Conservation (phyloP, 352 stramenopile genomes). For the Pythium grandisporangium region DNA sequence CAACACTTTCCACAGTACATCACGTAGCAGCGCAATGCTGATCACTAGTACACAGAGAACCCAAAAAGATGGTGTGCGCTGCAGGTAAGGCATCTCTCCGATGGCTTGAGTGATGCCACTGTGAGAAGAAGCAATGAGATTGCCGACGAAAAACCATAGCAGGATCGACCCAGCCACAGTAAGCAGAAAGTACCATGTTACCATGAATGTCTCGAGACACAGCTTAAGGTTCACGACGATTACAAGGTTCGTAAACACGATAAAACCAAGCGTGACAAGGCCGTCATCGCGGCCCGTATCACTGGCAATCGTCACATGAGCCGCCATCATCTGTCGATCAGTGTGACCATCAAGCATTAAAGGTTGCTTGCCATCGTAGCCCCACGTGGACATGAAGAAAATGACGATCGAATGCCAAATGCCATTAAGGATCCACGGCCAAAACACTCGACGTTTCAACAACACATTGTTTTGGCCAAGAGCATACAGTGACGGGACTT, state of each 20-base stretch:
- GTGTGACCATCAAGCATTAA: constrained; percentile 16
- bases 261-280: constrained; percentile 57
- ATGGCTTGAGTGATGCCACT: constrained; percentile 45
- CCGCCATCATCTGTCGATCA: constrained; percentile 4
- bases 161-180: constrained; percentile 41
- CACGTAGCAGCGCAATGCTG: constrained; percentile 49
- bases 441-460: constrained; percentile 54
- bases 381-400: constrained; percentile 72
- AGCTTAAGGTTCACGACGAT: constrained; percentile 73
- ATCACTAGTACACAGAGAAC: constrained; percentile 46
- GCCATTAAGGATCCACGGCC: constrained; percentile 77
- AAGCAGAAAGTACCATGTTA: constrained; percentile 66
- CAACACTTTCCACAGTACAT: constrained; percentile 66
- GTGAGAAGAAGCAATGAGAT: constrained; percentile 40
- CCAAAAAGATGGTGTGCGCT: constrained; percentile 50
- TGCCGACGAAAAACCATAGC: constrained; percentile 57
- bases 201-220: constrained; percentile 58
- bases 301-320: constrained; percentile 23
- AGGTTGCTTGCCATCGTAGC: constrained; percentile 34
- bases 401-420: constrained; percentile 77
- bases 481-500: constrained; percentile 58
- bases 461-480: constrained; percentile 65
- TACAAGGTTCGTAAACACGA: constrained; percentile 77
- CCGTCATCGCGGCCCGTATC: constrained; percentile 36
- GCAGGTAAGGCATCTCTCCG: constrained; percentile 64